phyloP scores from a whole-genome alignment of 2,329 filamentous ascomycete genomes.

The Pseudocercospora fijiensis region DNA sequence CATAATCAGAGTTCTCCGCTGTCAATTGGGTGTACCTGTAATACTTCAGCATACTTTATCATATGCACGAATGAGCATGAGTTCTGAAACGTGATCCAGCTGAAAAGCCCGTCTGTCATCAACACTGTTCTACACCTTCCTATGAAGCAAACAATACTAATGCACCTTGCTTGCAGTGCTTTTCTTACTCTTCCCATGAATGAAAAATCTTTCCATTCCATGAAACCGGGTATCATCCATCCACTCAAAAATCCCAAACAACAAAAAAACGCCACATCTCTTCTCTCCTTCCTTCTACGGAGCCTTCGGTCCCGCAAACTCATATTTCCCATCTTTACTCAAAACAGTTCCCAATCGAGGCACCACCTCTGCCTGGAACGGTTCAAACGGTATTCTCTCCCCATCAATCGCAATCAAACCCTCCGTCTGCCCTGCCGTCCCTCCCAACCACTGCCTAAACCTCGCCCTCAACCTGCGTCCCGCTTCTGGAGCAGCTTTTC shows the following conservation, averaged over 20 bases:
- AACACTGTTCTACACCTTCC: background rate
- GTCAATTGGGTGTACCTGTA: too few species aligned
- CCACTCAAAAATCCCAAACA: background rate
- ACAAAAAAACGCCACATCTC: background rate
- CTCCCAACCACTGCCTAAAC: conserved; percentile 32
- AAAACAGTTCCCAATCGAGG: conserved; percentile 79
- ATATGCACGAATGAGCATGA: too few species aligned
- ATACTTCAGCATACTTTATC: too few species aligned
- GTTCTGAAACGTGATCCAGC: background rate
- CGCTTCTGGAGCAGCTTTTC: conserved; percentile 19
- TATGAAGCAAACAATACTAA: background rate
- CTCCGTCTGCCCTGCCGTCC: conserved; percentile 51
- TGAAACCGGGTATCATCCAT: background rate
- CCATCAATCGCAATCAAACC: conserved; percentile 95
- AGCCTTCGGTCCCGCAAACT: conserved; percentile 49
- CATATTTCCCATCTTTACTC: conserved; percentile 72
- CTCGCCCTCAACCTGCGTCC: conserved; percentile 23
- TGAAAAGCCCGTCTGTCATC: background rate
- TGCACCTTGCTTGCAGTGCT: background rate
- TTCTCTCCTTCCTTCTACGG: conserved; percentile 9
- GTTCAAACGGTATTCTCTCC: conserved; percentile 79
- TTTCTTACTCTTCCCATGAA: background rate
- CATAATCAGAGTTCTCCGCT: too few species aligned
- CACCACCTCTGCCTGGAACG: conserved; percentile 90
- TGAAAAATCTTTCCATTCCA: background rate